Percentiles rank a stretch among this genome's conserved stretches.
phyloP scores from a whole-genome alignment of 78 protist species.

The Emiliania huxleyi region DNA sequence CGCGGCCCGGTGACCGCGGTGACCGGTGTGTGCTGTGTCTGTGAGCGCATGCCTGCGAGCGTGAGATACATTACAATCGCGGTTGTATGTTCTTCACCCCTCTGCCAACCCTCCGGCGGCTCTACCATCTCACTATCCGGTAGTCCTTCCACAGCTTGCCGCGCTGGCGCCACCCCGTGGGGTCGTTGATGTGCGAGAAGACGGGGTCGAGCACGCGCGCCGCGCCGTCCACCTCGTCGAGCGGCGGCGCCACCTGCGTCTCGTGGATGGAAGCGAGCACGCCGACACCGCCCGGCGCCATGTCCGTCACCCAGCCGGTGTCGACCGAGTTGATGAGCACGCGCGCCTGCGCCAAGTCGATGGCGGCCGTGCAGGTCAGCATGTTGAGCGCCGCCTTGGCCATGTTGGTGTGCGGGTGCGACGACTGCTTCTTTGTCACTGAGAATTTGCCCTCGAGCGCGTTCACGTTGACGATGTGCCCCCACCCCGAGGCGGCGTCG shows the following conservation, averaged over 20 bases:
- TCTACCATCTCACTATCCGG: too few relatives aligned
- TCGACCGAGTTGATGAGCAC: not conserved
- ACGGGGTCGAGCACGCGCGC: constrained; percentile 87
- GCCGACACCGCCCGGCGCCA: not conserved
- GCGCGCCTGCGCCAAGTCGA: not conserved
- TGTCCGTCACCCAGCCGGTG: not conserved
- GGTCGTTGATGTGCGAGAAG: not conserved
- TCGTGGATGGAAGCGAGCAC: not conserved
- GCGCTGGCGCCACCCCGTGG: not conserved
- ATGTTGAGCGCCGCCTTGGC: not conserved
- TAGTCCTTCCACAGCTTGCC: not conserved
- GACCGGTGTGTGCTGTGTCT: too few relatives aligned
- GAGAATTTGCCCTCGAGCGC: not conserved
- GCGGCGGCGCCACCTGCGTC: constrained; percentile 56
- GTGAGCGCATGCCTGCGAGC: too few relatives aligned
- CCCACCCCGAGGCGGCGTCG: not conserved
- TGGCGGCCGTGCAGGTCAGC: not conserved
- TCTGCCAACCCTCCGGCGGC: too few relatives aligned
- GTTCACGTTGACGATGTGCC: not conserved
- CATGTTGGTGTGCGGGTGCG: too few relatives aligned
- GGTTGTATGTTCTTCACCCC: too few relatives aligned
- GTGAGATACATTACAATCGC: too few relatives aligned
- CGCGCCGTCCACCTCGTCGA: constrained; percentile 88
- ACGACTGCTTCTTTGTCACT: not conserved
- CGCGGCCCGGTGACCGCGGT: too few relatives aligned